Percentiles rank a stretch among this genome's conserved stretches.
phyloP scores from a whole-genome alignment of 495 filamentous ascomycete species.

The Tuber calosporum region DNA sequence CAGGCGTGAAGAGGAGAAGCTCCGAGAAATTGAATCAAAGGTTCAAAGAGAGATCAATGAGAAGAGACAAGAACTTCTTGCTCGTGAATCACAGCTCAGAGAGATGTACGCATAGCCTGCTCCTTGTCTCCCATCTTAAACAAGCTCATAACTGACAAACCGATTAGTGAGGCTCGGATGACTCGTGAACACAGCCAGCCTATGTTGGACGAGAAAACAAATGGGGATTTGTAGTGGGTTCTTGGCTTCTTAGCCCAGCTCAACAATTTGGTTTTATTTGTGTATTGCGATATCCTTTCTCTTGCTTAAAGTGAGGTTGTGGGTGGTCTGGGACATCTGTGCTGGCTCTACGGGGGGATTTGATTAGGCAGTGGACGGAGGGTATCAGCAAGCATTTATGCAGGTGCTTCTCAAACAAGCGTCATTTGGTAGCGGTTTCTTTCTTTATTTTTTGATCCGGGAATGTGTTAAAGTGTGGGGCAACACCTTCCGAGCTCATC shows the following conservation, averaged over 20 bases:
- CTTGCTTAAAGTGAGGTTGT: neutral
- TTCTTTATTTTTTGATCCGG: conserved; percentile 24
- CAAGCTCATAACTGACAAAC: neutral
- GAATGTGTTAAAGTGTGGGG: conserved; percentile 13
- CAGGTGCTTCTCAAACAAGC: neutral
- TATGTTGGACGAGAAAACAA: conserved; percentile 26
- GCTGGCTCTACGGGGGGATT: neutral
- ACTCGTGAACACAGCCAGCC: conserved; percentile 50
- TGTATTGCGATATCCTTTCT: conserved; percentile 4
- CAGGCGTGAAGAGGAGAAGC: conserved; percentile 97
- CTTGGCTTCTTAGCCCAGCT: neutral
- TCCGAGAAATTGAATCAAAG: conserved; percentile 97
- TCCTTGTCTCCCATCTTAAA: neutral
- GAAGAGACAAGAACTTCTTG: conserved; percentile 96
- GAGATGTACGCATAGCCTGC: conserved; percentile 55
- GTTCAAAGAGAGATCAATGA: conserved; percentile 99
- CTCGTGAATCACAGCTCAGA: conserved; percentile 93
- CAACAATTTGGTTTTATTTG: neutral
- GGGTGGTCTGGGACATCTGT: neutral
- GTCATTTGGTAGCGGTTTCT: conserved; percentile 5
- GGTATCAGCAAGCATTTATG: neutral
- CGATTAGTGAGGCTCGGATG: conserved; percentile 59
- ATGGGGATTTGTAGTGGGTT: conserved; percentile 37
- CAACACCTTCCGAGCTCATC: conserved; percentile 6
- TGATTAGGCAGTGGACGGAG: neutral